Base-by-base conservation (phyloP, 108 stramenopile genomes). In the Skeletonema menzelii region DNA sequence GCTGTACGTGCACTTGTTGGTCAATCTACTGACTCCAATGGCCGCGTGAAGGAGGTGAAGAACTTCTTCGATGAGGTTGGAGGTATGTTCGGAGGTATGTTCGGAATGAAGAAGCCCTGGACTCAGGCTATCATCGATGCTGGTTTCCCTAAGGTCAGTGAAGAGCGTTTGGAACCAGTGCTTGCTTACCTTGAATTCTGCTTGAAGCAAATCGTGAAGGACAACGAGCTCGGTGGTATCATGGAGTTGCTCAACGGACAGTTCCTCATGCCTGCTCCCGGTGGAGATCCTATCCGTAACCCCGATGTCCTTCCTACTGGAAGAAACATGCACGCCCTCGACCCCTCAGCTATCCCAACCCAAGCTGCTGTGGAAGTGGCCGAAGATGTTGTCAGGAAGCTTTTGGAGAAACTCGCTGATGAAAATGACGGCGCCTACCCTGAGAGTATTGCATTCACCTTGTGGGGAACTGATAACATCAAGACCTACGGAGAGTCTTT, bases 401-500 rank as follows among this genome's bases (percentile, higher is more conserved):
- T 98, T 38, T 79, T 98, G 30, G 97, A 98, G 70, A 92, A 95
- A 68, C 93, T 98, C 53, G 47, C 80, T 59, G 64, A 83, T 17
- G 97, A 97, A n/a, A 94, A 93, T 58, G 87, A 78, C 60, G 97
- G 97, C 2, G 62, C 60, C 6, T 97, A 86, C 85, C 97, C 97
- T 47, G 97, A 97, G 72, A 91, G 88, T 63, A 94, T 97, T 71
- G 97, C 96, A 19, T 98, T 98, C 82, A 97, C 97, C 37, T 85
- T 97, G 46, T 97, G 97, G 97, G 97, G 97, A 76, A 98, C 96
- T 68, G 97, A 98, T 82, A 98, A 98, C 89, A 98, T 98, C 84
- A 98, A 98, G 89, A 98, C 97, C 14, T 98, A 98, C 82, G 97
- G 97, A 72, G 94, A 97, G 58, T 96, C 96, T 28, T 80, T 97